These are phyloP conservation scores for Colletotrichum sp. DNA, from an alignment of 2,329 filamentous ascomycete species.

Conservation along the genomic window DNA sequence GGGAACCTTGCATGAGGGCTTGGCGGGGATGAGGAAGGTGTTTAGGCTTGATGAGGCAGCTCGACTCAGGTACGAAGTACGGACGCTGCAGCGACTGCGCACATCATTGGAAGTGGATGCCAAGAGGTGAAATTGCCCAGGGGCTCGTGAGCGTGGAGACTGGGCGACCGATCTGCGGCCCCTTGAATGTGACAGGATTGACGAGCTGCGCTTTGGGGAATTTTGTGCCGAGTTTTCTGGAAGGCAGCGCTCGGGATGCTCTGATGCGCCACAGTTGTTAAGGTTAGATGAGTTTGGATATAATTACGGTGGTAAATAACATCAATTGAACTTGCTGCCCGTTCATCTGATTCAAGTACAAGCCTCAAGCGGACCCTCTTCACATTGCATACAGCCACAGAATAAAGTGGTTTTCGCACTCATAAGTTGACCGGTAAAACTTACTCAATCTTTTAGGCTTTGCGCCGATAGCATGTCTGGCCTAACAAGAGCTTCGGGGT, in stretches of 20 bases:
- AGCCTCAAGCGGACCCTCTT: background rate
- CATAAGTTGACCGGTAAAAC: background rate
- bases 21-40: background rate
- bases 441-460: background rate
- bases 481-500: background rate
- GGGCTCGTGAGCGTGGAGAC: background rate
- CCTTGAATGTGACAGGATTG: background rate
- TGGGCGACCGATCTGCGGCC: background rate
- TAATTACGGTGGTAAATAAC: background rate
- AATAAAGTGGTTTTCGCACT: background rate
- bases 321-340: background rate
- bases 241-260: background rate
- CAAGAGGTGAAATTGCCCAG: background rate
- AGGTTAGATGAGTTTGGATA: background rate
- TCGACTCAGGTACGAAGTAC: background rate
- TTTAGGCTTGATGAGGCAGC: conserved; percentile 12
- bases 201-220: background rate
- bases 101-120: background rate
- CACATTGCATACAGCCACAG: background rate
- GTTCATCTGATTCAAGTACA: background rate
- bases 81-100: background rate
- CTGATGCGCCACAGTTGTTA: background rate
- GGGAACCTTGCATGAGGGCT: background rate
- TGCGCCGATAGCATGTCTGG: background rate
- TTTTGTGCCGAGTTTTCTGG: background rate